phyloP scores from a whole-genome alignment of 2,329 filamentous ascomycete genomes.

The Colletotrichum caudatum region DNA sequence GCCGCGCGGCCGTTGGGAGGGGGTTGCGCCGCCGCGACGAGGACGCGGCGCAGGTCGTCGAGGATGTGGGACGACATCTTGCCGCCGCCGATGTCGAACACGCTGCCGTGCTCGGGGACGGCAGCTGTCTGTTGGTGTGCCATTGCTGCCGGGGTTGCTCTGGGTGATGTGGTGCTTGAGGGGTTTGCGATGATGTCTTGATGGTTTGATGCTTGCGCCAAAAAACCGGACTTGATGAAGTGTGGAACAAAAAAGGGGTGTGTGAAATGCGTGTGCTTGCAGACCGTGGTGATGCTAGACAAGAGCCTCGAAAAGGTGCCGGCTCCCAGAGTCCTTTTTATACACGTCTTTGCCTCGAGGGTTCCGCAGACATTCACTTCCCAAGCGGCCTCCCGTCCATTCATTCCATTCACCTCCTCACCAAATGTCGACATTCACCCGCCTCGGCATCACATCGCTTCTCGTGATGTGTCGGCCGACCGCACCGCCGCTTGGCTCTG shows the following conservation, averaged over 20 bases:
- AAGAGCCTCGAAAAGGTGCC: background rate
- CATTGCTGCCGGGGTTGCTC: background rate
- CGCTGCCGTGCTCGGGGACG: conserved; percentile 48
- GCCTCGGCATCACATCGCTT: background rate
- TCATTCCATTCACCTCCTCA: background rate
- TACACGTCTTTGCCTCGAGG: background rate
- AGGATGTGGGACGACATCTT: conserved; percentile 48
- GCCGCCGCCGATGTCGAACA: conserved; percentile 56
- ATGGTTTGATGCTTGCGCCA: background rate
- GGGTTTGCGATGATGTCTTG: background rate
- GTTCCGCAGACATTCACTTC: background rate
- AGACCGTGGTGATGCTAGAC: background rate
- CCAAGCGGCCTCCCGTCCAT: background rate
- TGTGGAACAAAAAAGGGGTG: no score
- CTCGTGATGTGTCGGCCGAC: background rate
- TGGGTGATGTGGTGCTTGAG: background rate
- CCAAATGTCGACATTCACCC: background rate
- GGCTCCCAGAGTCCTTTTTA: background rate
- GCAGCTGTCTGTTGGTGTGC: background rate
- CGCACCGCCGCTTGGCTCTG: background rate
- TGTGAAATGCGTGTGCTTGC: background rate
- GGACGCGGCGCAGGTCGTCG: conserved; percentile 44
- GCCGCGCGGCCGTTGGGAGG: conserved; percentile 39
- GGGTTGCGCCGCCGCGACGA: background rate
- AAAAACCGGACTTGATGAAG: background rate